A percentile compares a stretch with the other conserved stretches of the same genome.
Evolutionary conservation across 805 yeast species (phyloP).

Genomic region (Tetrapisispora fleetii): DNA sequence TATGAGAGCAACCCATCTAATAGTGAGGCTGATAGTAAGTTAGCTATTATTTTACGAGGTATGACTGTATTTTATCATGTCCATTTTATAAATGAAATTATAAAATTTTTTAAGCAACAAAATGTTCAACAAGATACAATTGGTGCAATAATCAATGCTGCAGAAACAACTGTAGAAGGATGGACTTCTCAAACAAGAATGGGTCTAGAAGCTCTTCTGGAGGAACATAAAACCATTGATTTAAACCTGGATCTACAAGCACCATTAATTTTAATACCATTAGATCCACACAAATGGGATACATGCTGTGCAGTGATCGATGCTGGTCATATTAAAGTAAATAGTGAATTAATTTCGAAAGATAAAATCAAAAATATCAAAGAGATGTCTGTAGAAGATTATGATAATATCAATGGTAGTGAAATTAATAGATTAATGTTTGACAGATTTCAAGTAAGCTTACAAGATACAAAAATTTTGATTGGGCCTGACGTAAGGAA

Average conservation of each 20-base stretch:
- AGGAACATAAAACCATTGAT: constrained; percentile 86
- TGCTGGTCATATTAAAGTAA: constrained; percentile 87
- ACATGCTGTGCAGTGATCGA: constrained; percentile 88
- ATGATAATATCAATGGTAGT: constrained; percentile 41
- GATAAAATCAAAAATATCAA: constrained; percentile 59
- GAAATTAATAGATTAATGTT: constrained; percentile 73
- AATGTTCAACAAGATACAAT: constrained; percentile 77
- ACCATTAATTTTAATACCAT: constrained; percentile 79
- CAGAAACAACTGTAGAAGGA: constrained; percentile 90
- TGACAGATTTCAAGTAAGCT: constrained; percentile 67
- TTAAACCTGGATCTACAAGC: constrained; percentile 86
- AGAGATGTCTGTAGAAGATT: constrained; percentile 55
- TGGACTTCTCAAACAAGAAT: constrained; percentile 80
- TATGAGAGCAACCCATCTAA: constrained; percentile 85
- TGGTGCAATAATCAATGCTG: constrained; percentile 85
- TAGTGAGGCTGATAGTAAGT: constrained; percentile 68
- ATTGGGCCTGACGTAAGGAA: constrained; percentile 76
- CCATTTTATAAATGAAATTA: constrained; percentile 66
- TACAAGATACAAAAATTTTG: constrained; percentile 80
- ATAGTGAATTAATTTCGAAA: constrained; percentile 70
- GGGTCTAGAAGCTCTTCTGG: constrained; percentile 87
- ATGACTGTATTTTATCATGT: constrained; percentile 87
- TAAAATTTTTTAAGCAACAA: constrained; percentile 77
- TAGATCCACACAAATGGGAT: constrained; percentile 66
- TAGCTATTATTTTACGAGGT: constrained; percentile 66